These are phyloP conservation scores for Pyrenochaeta sp. DNA, from an alignment of 2,329 filamentous ascomycete genomes.

Conservation along the genomic window DNA sequence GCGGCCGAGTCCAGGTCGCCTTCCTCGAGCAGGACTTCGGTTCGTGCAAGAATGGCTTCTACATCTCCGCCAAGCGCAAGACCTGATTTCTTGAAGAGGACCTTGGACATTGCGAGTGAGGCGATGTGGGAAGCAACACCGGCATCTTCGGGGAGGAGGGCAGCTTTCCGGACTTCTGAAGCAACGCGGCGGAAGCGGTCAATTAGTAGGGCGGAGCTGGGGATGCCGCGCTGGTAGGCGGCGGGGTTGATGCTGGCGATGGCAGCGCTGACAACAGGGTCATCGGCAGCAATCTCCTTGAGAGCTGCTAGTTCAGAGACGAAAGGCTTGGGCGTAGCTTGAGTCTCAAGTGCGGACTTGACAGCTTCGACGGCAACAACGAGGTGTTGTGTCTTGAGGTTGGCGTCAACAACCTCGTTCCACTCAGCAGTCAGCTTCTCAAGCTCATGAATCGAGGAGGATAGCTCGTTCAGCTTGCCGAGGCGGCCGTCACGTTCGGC, in stretches of 20 bases:
- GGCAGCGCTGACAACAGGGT: slow-evolving; percentile 87
- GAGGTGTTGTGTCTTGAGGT: slow-evolving; percentile 93
- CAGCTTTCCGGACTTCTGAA: slow-evolving; percentile 90
- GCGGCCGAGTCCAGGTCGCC: slow-evolving; percentile 91
- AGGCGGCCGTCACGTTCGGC: slow-evolving; percentile 86
- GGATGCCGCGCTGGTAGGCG: slow-evolving; percentile 91
- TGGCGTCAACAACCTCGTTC: slow-evolving; percentile 89
- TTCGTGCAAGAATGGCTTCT: slow-evolving; percentile 89
- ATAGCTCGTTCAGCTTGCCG: slow-evolving; percentile 83
- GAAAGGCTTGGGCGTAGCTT: slow-evolving; percentile 81
- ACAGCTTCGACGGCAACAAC: slow-evolving; percentile 96
- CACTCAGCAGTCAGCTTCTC: slow-evolving; percentile 88
- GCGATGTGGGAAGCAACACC: slow-evolving; percentile 94
- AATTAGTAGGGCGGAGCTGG: slow-evolving; percentile 83
- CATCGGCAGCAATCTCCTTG: slow-evolving; percentile 86
- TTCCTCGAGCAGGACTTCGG: slow-evolving; percentile 90
- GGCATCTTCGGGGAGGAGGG: slow-evolving; percentile 88
- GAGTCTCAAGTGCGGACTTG: slow-evolving; percentile 79
- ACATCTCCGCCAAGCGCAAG: slow-evolving; percentile 86
- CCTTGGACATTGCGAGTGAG: slow-evolving; percentile 86
- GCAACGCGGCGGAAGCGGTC: slow-evolving; percentile 96
- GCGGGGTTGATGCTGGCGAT: slow-evolving; percentile 95
- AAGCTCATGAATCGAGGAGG: slow-evolving; percentile 78
- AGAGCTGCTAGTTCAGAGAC: slow-evolving; percentile 91
- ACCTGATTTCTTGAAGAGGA: slow-evolving; percentile 89